A percentile compares a stretch with the other conserved stretches of the same genome.
Conservation (phyloP, 352 stramenopile species). For the Phytophthora rubi region DNA sequence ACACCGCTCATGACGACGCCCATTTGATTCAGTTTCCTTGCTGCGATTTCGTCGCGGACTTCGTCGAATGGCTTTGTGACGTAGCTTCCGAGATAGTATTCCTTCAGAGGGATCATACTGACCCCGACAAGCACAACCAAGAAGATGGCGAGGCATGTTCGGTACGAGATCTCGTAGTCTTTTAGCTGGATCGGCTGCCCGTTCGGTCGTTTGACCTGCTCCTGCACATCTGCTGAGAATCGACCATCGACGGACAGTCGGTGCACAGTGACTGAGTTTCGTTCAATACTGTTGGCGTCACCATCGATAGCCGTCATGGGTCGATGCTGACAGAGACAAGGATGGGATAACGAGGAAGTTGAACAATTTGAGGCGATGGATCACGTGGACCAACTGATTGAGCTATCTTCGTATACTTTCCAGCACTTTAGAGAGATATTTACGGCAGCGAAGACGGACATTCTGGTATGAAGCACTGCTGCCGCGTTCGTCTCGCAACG, state of each 20-base stretch:
- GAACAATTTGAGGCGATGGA: no score
- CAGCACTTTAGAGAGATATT: no score
- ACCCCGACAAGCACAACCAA: slow-evolving; percentile 18
- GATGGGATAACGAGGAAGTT: no score
- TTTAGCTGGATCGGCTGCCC: slow-evolving; percentile 4
- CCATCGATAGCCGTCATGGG: slow-evolving; percentile 5
- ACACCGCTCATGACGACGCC: slow-evolving; percentile 38
- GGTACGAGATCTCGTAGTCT: slow-evolving; percentile 37
- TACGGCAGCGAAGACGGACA: no score
- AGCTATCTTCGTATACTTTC: no score
- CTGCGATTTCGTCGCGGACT: slow-evolving; percentile 42
- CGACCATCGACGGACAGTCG: slow-evolving; percentile 15
- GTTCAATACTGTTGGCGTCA: neutral
- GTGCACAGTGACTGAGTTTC: slow-evolving; percentile 2
- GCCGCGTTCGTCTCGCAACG: no score
- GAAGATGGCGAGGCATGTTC: slow-evolving; percentile 32
- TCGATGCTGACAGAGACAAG: neutral
- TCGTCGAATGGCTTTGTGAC: slow-evolving; percentile 49
- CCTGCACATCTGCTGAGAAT: slow-evolving; percentile 12
- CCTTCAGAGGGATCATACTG: slow-evolving; percentile 43
- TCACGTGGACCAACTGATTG: no score
- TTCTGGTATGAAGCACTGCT: no score
- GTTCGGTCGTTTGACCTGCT: neutral
- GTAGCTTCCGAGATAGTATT: slow-evolving; percentile 52
- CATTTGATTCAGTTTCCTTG: slow-evolving; percentile 39